phyloP scores from a whole-genome alignment of 768 basidiomycete species.

The Cytidiella melzeri region DNA sequence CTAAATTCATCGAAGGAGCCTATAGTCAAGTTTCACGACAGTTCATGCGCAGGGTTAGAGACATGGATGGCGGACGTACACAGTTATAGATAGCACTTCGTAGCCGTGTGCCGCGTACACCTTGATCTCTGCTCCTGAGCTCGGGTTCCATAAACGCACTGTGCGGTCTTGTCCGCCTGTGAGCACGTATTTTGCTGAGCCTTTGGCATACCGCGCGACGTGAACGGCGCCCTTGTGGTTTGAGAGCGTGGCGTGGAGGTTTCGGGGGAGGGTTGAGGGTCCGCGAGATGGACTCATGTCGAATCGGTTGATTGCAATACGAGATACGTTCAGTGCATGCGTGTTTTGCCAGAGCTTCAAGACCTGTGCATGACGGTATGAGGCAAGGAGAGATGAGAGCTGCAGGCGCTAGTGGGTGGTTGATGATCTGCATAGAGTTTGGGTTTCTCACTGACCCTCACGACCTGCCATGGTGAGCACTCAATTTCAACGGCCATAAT shows the following conservation, averaged over 20 bases:
- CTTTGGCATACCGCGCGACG: constrained; percentile 87
- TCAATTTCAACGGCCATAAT: too few species aligned
- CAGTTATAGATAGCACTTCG: constrained; percentile 85
- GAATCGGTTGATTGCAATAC: constrained; percentile 1
- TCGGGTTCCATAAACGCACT: constrained; percentile 88
- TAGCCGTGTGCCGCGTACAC: constrained; percentile 89
- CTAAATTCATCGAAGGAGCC: constrained; percentile 32
- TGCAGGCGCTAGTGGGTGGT: neutral
- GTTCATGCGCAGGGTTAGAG: neutral
- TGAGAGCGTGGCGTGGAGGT: constrained; percentile 54
- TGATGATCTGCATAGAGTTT: too few species aligned
- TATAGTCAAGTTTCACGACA: constrained; percentile 14
- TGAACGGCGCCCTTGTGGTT: constrained; percentile 84
- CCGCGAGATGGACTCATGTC: constrained; percentile 30
- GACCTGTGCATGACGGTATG: neutral
- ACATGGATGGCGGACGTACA: constrained; percentile 47
- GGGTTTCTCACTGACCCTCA: too few species aligned
- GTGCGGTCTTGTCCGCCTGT: constrained; percentile 90
- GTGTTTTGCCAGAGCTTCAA: too few species aligned
- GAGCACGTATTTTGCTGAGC: constrained; percentile 82
- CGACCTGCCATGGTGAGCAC: neutral
- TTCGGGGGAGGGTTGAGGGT: constrained; percentile 47
- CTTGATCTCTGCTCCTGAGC: constrained; percentile 84
- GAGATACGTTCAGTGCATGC: too few species aligned
- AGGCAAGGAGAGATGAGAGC: neutral